These are phyloP conservation scores for Paulownia fortunei DNA, from an alignment of 257 asterid species.

Conservation along the genomic window DNA sequence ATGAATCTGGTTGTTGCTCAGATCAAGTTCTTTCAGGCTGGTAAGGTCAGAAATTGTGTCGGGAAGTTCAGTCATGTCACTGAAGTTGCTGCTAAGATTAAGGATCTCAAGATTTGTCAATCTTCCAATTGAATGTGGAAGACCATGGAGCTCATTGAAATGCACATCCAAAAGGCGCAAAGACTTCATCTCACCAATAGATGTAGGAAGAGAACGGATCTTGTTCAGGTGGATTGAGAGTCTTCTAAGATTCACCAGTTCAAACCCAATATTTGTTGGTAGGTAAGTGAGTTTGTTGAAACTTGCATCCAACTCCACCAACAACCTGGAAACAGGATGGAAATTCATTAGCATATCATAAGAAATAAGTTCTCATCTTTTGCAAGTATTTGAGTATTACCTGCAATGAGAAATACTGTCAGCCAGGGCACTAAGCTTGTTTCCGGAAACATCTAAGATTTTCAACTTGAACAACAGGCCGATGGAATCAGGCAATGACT, in stretches of 20 bases:
- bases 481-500: constrained; percentile 72
- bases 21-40: constrained; percentile 79
- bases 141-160: constrained; percentile 83
- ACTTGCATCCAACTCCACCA: constrained; percentile 76
- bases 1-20: constrained; percentile 94
- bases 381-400: constrained; percentile 39
- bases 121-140: constrained; percentile 72
- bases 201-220: constrained; percentile 78
- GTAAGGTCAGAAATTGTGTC: constrained; percentile 70
- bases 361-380: neutral
- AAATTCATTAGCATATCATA: constrained; percentile 25
- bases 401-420: constrained; percentile 92
- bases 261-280: constrained; percentile 87
- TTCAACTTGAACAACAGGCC: constrained; percentile 72
- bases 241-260: constrained; percentile 59
- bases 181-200: constrained; percentile 83
- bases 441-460: constrained; percentile 72
- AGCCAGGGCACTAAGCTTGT: constrained; percentile 77
- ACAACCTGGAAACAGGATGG: constrained; percentile 53
- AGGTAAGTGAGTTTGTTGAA: constrained; percentile 79
- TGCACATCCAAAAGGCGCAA: constrained; percentile 60
- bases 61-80: constrained; percentile 77
- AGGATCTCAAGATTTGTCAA: constrained; percentile 71
- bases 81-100: constrained; percentile 83
- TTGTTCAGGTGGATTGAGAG: constrained; percentile 75